Evolutionary conservation across 306 rosid genomes (phyloP).

Genomic region (Fragaria nilgerrensis): DNA sequence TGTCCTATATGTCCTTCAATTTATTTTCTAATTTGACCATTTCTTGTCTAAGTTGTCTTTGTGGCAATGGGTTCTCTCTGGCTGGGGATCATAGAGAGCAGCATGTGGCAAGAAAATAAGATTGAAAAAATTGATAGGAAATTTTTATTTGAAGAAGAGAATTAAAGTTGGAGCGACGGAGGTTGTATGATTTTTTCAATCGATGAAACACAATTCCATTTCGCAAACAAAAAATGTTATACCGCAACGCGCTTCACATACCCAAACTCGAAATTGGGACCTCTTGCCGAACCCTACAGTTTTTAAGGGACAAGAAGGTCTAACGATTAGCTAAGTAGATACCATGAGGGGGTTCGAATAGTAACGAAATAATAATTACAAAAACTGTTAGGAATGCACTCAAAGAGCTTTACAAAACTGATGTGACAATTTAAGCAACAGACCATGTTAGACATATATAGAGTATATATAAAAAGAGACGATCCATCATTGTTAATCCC

Average conservation of each 20-base stretch:
- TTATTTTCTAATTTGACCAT: background rate
- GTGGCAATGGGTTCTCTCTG: constrained; percentile 1
- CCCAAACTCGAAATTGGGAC: background rate
- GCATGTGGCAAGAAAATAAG: background rate
- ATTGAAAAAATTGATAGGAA: background rate
- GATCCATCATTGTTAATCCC: background rate
- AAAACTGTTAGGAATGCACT: background rate
- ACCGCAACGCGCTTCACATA: background rate
- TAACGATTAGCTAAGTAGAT: background rate
- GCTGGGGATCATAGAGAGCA: background rate
- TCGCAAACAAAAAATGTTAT: background rate
- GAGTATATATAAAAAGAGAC: background rate
- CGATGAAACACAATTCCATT: too few relatives aligned
- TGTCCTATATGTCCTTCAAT: background rate
- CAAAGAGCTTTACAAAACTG: background rate
- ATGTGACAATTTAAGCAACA: background rate
- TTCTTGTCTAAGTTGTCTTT: background rate
- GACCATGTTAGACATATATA: background rate
- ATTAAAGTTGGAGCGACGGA: too few relatives aligned
- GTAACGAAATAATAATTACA: background rate
- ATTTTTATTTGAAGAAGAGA: background rate
- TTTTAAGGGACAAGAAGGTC: background rate
- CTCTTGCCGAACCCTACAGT: background rate
- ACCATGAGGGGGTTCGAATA: background rate
- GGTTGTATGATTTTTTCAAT: too few relatives aligned